Evolutionary conservation across 495 filamentous ascomycete species (phyloP).

Genomic region (Podospora didyma): DNA sequence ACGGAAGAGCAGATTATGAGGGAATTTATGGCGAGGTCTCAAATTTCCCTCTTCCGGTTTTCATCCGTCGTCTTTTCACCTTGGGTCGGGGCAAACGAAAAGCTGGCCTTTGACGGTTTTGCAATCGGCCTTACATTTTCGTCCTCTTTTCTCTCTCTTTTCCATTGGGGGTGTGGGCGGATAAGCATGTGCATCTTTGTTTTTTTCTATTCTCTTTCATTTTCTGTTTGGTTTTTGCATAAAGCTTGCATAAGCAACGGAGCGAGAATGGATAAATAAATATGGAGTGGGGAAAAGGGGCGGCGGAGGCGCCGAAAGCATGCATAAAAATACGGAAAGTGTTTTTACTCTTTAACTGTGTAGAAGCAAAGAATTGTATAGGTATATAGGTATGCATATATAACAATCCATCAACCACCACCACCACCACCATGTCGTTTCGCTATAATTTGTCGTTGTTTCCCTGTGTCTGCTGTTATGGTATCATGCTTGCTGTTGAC

Average conservation of each 20-base stretch:
- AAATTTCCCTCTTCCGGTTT: neutral
- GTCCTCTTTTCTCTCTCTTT: neutral
- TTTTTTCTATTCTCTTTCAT: neutral
- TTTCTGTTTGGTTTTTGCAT: neutral
- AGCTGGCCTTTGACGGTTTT: neutral
- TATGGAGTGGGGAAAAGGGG: too few species aligned
- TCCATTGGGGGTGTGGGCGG: neutral
- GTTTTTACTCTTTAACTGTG: too few species aligned
- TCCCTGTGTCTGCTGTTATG: too few species aligned
- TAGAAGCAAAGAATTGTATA: neutral
- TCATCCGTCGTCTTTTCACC: neutral
- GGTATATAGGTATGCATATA: too few species aligned
- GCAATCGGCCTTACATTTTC: too few species aligned
- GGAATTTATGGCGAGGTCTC: too few species aligned
- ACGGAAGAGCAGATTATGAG: too few species aligned
- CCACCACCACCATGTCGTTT: too few species aligned
- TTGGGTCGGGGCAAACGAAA: too few species aligned
- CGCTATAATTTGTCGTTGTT: too few species aligned
- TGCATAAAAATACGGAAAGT: neutral
- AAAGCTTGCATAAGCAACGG: neutral
- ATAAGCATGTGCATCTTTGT: neutral
- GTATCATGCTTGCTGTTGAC: too few species aligned
- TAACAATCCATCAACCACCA: too few species aligned
- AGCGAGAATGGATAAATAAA: neutral
- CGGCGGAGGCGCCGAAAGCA: neutral